Percentiles rank a stretch among this genome's conserved stretches.
phyloP scores from a whole-genome alignment of 768 basidiomycete species.

The Epithele typhae region DNA sequence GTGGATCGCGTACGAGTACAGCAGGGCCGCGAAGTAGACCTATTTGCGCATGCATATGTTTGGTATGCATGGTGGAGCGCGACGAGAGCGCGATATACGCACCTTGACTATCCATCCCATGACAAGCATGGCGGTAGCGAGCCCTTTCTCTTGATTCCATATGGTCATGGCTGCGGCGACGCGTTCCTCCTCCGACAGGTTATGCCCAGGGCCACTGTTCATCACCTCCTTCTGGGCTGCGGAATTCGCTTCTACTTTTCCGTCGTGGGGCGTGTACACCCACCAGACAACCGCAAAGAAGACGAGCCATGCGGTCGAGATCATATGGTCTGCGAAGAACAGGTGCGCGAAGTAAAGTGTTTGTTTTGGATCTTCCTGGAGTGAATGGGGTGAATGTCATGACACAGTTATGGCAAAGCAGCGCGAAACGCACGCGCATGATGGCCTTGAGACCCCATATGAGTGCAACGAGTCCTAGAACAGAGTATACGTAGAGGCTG shows the following conservation, averaged over 20 bases:
- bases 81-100: too few relatives aligned
- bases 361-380: constrained; percentile 83
- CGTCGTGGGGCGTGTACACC: constrained; percentile 89
- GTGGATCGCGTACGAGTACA: constrained; percentile 93
- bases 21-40: constrained; percentile 86
- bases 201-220: constrained; percentile 44
- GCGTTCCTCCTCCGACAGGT: constrained; percentile 63
- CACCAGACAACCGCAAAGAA: constrained; percentile 92
- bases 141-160: constrained; percentile 88
- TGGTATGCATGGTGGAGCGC: fast-evolving
- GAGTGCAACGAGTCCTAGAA: constrained; percentile 71
- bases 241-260: constrained; percentile 74
- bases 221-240: constrained; percentile 86
- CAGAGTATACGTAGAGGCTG: constrained; percentile 91
- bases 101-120: constrained; percentile 90
- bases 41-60: too few relatives aligned
- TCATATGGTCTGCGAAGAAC: constrained; percentile 87
- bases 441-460: constrained; percentile 88
- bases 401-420: neutral
- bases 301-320: constrained; percentile 88
- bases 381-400: neutral
- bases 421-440: constrained; percentile 57
- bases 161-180: constrained; percentile 70
- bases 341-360: constrained; percentile 88
- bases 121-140: constrained; percentile 71